phyloP scores from a whole-genome alignment of 192 early-diverging fungal species.

The Linnemannia elongata region DNA sequence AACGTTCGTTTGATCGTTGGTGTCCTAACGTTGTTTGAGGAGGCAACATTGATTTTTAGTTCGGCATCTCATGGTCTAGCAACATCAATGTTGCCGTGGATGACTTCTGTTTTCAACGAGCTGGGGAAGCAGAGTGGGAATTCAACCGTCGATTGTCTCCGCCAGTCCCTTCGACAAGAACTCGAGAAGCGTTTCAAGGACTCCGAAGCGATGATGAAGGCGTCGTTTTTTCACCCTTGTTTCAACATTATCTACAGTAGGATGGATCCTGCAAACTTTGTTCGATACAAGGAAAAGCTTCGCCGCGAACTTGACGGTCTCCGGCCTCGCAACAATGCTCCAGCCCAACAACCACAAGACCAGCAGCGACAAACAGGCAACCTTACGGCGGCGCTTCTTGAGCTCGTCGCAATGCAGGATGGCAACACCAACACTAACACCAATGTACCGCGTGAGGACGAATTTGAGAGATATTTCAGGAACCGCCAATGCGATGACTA shows the following conservation, averaged over 20 bases:
- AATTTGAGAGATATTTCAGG: conserved; percentile 11
- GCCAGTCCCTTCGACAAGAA: conserved; percentile 5
- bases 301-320: conserved; percentile 4
- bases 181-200: conserved; percentile 15
- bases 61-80: conserved; percentile 9
- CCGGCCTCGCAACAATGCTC: not conserved
- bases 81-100: conserved; percentile 13
- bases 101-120: not conserved
- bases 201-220: conserved; percentile 9
- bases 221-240: conserved; percentile 6
- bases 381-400: not conserved
- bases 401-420: conserved; percentile 16
- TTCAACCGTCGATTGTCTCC: not conserved
- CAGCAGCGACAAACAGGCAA: not conserved
- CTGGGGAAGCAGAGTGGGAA: conserved; percentile 5
- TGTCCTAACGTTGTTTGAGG: not conserved
- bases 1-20: too few species aligned
- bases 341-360: conserved; percentile 2
- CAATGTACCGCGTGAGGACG: conserved; percentile 9
- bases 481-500: not conserved
- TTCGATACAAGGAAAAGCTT: conserved; percentile 1
- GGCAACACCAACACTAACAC: conserved; percentile 1
- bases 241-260: conserved; percentile 8
- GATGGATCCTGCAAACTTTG: not conserved
- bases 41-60: conserved; percentile 17